Evolutionary conservation across 306 rosid species (phyloP).

Genomic region (Inga leiocalycina): DNA sequence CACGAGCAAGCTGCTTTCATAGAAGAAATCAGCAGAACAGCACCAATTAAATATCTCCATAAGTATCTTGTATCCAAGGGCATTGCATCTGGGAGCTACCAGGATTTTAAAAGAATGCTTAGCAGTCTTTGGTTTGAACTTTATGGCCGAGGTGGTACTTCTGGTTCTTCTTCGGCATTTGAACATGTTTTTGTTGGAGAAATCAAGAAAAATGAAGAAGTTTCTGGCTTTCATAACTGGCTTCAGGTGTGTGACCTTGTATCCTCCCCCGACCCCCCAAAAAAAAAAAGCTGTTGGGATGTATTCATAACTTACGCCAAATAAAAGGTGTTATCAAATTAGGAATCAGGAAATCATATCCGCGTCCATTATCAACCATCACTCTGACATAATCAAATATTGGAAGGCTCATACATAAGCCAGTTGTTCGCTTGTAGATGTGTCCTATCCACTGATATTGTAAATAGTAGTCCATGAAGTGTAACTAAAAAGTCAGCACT

Average conservation of each 20-base stretch:
- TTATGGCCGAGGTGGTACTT: constrained; percentile 86
- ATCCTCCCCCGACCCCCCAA: background rate
- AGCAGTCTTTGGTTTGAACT: constrained; percentile 85
- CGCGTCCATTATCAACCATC: constrained; percentile 24
- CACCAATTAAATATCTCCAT: constrained; percentile 84
- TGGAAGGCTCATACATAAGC: background rate
- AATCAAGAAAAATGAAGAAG: constrained; percentile 69
- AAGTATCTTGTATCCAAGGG: constrained; percentile 73
- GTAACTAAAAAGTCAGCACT: constrained; percentile 30
- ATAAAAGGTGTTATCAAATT: constrained; percentile 2
- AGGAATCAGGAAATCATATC: constrained; percentile 10
- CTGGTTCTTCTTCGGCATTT: constrained; percentile 90
- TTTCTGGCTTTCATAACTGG: constrained; percentile 98
- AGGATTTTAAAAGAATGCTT: constrained; percentile 72
- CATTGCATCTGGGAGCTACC: constrained; percentile 54
- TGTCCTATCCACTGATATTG: background rate
- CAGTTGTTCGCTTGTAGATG: background rate
- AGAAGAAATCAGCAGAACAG: constrained; percentile 96
- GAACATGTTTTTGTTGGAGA: constrained; percentile 98
- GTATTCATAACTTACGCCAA: constrained; percentile 10
- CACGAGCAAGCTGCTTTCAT: constrained; percentile 93
- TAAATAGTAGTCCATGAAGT: constrained; percentile 14
- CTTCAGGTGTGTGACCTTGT: constrained; percentile 66
- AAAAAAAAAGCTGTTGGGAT: background rate
- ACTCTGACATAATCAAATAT: background rate